These are phyloP conservation scores for Teunomyces atbi DNA, from an alignment of 805 yeast species.

Conservation along the genomic window DNA sequence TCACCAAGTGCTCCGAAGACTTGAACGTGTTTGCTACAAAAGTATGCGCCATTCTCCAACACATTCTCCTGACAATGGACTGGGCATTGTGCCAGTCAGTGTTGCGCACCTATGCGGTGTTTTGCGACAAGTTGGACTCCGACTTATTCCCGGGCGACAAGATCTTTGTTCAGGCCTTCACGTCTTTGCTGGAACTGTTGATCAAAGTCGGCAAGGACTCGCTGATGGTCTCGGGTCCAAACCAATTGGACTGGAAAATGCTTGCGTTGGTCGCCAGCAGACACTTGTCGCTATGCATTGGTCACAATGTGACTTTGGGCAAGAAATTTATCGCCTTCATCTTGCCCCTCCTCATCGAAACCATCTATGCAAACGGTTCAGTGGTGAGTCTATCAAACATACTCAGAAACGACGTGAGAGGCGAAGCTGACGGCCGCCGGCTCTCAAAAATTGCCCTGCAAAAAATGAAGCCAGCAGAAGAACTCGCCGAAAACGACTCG, in stretches of 20 bases:
- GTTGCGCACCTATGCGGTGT: conserved; percentile 44
- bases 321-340: conserved; percentile 29
- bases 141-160: conserved; percentile 66
- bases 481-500: conserved; percentile 33
- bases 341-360: conserved; percentile 38
- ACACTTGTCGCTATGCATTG: conserved; percentile 38
- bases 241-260: conserved; percentile 45
- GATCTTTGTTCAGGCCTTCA: conserved; percentile 50
- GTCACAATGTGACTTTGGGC: conserved; percentile 29
- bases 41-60: conserved; percentile 57
- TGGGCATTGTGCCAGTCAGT: conserved; percentile 56
- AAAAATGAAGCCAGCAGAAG: conserved; percentile 22
- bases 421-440: conserved; percentile 12
- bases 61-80: conserved; percentile 57
- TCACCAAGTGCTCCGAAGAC: conserved; percentile 76
- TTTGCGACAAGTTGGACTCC: conserved; percentile 53
- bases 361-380: conserved; percentile 24
- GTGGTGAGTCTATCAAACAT: conserved; percentile 20
- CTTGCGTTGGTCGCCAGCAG: conserved; percentile 41
- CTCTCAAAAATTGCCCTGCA: conserved; percentile 29
- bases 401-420: conserved; percentile 26
- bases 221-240: conserved; percentile 20
- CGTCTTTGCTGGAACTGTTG: conserved; percentile 20
- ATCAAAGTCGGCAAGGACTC: conserved; percentile 15
- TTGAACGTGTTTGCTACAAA: conserved; percentile 76